Percentiles rank a stretch among this genome's conserved stretches.
Evolutionary conservation across 148 eudicot genomes (phyloP).

Genomic region (Nyssa sinensis): DNA sequence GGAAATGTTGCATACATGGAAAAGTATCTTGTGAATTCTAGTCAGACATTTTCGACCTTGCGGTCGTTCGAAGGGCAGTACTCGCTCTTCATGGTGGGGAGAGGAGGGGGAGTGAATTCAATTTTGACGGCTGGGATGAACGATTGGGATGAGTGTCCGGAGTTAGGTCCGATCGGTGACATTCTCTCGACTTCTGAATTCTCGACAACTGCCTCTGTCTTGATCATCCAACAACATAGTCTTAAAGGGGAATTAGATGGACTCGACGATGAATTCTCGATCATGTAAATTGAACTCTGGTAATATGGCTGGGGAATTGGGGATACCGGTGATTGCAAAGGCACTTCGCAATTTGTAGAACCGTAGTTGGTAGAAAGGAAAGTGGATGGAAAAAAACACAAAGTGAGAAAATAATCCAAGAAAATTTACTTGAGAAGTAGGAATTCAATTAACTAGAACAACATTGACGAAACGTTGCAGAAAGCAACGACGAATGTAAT

Average conservation of each 20-base stretch:
- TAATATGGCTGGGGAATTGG: too few relatives aligned
- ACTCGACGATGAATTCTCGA: constrained; percentile 66
- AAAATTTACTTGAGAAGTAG: too few relatives aligned
- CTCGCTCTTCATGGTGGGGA: constrained; percentile 73
- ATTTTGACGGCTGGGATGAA: constrained; percentile 86
- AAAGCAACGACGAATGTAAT: too few relatives aligned
- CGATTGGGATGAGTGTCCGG: constrained; percentile 96
- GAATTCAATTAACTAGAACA: too few relatives aligned
- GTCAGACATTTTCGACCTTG: constrained; percentile 76
- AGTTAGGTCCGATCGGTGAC: constrained; percentile 89
- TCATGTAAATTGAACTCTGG: constrained; percentile 37
- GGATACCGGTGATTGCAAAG: too few relatives aligned
- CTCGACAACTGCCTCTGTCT: constrained; percentile 65
- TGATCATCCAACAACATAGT: constrained; percentile 85
- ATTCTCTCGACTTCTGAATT: constrained; percentile 76
- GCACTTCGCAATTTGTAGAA: too few relatives aligned
- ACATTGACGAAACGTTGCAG: too few relatives aligned
- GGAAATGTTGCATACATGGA: constrained; percentile 82
- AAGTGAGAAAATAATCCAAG: not conserved
- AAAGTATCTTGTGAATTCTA: constrained; percentile 75
- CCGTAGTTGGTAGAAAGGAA: not conserved
- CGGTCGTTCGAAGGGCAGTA: constrained; percentile 72
- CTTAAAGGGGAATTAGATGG: constrained; percentile 65
- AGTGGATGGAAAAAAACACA: not conserved
- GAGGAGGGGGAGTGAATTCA: constrained; percentile 85